phyloP scores from a whole-genome alignment of 2,329 filamentous ascomycete genomes.

The Aspergillus sp. region DNA sequence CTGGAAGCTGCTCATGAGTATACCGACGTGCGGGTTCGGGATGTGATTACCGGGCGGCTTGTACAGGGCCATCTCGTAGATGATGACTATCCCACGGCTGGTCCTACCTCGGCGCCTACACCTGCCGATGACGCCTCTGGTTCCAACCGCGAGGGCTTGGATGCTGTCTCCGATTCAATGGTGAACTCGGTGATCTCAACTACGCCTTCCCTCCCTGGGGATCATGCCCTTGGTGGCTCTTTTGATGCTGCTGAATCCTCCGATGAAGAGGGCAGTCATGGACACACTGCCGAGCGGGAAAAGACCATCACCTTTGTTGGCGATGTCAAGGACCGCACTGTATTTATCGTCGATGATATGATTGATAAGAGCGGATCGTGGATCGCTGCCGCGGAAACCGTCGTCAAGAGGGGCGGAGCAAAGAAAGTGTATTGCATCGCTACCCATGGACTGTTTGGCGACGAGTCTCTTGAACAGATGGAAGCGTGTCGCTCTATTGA shows the following conservation, averaged over 20 bases:
- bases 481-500: constrained; percentile 92
- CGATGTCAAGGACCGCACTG: constrained; percentile 81
- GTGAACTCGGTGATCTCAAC: constrained; percentile 77
- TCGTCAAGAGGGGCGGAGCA: constrained; percentile 86
- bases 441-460: constrained; percentile 91
- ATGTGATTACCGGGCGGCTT: constrained; percentile 87
- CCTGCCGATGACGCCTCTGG: constrained; percentile 56
- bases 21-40: constrained; percentile 76
- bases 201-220: constrained; percentile 68
- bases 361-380: constrained; percentile 96
- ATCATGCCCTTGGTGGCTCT: constrained; percentile 76
- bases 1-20: constrained; percentile 55
- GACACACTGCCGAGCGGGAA: constrained; percentile 71
- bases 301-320: constrained; percentile 98
- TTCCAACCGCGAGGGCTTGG: constrained; percentile 47
- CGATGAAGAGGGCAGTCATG: constrained; percentile 67
- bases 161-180: constrained; percentile 75
- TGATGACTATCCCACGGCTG: constrained; percentile 82
- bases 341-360: constrained; percentile 98
- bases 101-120: constrained; percentile 60
- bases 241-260: constrained; percentile 85
- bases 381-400: constrained; percentile 96
- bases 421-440: constrained; percentile 97
- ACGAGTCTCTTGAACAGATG: constrained; percentile 84
- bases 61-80: constrained; percentile 95